Evolutionary conservation across 2,329 filamentous ascomycete species (phyloP), one percentile per base, ranked within the genome.

Genomic region (Scytalidium lignicola): DNA sequence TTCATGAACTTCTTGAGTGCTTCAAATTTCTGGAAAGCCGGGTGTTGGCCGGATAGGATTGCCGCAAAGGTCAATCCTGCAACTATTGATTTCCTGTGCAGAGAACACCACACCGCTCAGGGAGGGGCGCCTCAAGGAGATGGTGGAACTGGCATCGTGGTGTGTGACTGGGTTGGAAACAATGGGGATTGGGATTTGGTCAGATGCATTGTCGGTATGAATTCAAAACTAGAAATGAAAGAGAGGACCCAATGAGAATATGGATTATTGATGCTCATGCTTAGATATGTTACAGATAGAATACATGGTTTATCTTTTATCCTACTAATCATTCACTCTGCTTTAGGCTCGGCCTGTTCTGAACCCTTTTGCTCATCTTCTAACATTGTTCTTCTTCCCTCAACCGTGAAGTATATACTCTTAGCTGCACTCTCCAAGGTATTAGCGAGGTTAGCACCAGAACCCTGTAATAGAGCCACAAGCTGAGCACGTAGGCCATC

Each of bases 1-100:
- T 95, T 87, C 61, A 73, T 97, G 67, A 99, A 97, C 68, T 97
- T 96, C 65, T 68, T 96, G 54, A 90, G 79, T 58, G 93, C 86
- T 1, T 92, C 86, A 67, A 96, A 96, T 71, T 97, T 97, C 73
- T 97, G 92, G 83, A 91, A 89, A 56, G 75, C 85, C 1, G 83
- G 81, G 48, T 96, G 90, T 68, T 99, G 93, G 93, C 93, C 93
- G 0, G 91, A 96, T 67, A 85, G 81, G 62, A 89, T 99, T 65
- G 92, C 93, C 1, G 85, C 82, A 18, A 89, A 87, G 70, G 77
- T 96, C 44, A 97, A 97, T 71, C 88, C 91, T 17, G 83, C 85
- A 2, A 78, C 83, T 47, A 65, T 83, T 50, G 79, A 83, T 59
- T 81, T 83, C 62, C 66, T 85, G 22, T 85, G 81, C 63, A 68